Evolutionary conservation across 495 filamentous ascomycete species (phyloP).

Genomic region (Tuber umbilicatum): DNA sequence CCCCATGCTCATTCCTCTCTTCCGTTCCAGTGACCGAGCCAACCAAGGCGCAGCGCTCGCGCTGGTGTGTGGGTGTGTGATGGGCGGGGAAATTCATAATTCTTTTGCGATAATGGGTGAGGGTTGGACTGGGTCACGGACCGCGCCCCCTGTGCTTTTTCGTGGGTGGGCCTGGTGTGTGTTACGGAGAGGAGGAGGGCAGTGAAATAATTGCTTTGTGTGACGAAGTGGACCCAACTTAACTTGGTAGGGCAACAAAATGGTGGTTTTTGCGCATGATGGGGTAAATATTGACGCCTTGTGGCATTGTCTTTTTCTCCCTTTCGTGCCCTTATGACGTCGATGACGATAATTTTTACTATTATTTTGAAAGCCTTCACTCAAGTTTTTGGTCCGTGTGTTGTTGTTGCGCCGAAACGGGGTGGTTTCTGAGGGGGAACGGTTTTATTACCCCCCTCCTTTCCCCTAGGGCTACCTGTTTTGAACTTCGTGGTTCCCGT

Average conservation of each 20-base stretch:
- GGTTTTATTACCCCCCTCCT: not conserved
- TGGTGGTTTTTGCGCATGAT: not conserved
- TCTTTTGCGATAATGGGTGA: not conserved
- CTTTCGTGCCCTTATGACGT: constrained; percentile 2
- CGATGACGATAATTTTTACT: not conserved
- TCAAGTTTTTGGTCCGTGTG: not conserved
- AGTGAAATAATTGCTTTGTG: not conserved
- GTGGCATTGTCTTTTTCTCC: not conserved
- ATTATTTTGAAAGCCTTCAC: constrained; percentile 3
- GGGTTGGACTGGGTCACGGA: not conserved
- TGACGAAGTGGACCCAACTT: not conserved
- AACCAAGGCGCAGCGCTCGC: not conserved
- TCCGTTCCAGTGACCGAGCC: constrained; percentile 2
- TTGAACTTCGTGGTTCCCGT: constrained; percentile 2
- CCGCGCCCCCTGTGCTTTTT: not conserved
- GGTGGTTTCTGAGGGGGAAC: not conserved
- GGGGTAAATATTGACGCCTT: not conserved
- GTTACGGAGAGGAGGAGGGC: not conserved
- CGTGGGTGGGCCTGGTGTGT: not conserved
- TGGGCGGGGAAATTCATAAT: not conserved
- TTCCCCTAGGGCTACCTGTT: constrained; percentile 5
- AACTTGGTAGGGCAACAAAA: constrained; percentile 1
- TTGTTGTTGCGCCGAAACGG: constrained; percentile 1
- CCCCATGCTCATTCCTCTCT: not conserved
- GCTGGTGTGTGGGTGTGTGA: not conserved